phyloP scores from a whole-genome alignment of 106 monocot species.

The Apostasia ramifera region DNA sequence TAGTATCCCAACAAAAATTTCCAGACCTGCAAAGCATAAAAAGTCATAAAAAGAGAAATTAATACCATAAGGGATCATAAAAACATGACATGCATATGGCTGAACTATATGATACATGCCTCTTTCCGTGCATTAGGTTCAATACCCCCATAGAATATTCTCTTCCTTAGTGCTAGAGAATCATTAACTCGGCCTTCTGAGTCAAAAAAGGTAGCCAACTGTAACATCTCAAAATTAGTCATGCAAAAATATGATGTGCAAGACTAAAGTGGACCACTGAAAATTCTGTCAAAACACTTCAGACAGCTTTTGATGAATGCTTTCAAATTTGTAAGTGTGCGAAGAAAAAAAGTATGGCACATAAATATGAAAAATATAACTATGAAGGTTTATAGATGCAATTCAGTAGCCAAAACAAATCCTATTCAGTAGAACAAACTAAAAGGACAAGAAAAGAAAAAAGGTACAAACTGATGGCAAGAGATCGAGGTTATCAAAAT shows the following conservation, averaged over 20 bases:
- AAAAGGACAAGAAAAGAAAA: too few relatives aligned
- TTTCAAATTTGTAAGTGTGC: too few relatives aligned
- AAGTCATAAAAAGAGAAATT: neutral
- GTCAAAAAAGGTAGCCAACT: slow-evolving; percentile 76
- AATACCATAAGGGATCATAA: neutral
- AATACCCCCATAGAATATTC: slow-evolving; percentile 94
- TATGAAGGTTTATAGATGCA: too few relatives aligned
- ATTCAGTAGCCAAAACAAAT: too few relatives aligned
- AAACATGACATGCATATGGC: neutral
- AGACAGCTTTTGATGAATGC: neutral
- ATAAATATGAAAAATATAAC: too few relatives aligned
- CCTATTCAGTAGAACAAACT: too few relatives aligned
- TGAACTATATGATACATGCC: slow-evolving; percentile 26
- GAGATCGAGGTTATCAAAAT: too few relatives aligned
- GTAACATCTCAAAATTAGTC: neutral
- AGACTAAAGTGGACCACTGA: neutral
- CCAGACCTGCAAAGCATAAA: slow-evolving; percentile 35
- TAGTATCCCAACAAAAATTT: slow-evolving; percentile 66
- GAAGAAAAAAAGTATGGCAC: too few relatives aligned
- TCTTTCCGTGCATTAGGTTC: slow-evolving; percentile 69
- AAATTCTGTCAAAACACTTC: neutral
- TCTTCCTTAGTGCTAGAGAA: slow-evolving; percentile 64
- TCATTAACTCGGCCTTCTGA: slow-evolving; percentile 76
- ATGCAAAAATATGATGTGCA: neutral
- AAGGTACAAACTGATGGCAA: too few relatives aligned